Percentiles rank a stretch among this genome's conserved stretches.
These are phyloP conservation scores for Picea engelmannii DNA, from an alignment of 83 land plant genomes.

Conservation along the genomic window DNA sequence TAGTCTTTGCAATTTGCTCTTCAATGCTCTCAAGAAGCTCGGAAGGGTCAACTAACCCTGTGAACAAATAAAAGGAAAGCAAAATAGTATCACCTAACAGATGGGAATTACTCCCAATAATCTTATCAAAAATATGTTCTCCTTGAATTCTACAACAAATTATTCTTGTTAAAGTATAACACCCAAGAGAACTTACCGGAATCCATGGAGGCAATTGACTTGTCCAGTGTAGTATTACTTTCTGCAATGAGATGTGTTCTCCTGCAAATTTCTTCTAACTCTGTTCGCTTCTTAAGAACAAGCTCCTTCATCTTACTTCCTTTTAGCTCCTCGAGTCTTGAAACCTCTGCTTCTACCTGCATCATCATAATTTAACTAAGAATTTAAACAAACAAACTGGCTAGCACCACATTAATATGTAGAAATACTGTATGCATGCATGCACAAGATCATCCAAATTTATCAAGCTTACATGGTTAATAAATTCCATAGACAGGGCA, in stretches of 20 bases:
- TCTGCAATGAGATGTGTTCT: conserved; percentile 72
- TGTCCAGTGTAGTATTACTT: conserved; percentile 37
- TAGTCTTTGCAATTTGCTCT: conserved; percentile 63
- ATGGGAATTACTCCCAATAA: background rate
- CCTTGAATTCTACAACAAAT: background rate
- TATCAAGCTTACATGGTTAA: conserved; percentile 43
- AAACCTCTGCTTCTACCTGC: conserved; percentile 76
- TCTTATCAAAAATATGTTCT: background rate
- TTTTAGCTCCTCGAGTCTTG: conserved; percentile 64
- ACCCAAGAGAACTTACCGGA: conserved; percentile 52
- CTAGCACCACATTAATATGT: background rate
- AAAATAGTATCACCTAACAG: background rate
- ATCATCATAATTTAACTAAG: background rate
- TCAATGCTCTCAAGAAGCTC: conserved; percentile 76
- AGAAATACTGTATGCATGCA: background rate
- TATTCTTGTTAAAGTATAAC: background rate
- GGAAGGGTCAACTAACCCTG: conserved; percentile 84
- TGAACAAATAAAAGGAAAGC: background rate
- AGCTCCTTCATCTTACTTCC: conserved; percentile 64
- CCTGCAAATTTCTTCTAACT: conserved; percentile 66
- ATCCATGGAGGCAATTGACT: conserved; percentile 62
- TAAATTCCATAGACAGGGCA: conserved; percentile 44
- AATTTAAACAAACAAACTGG: background rate
- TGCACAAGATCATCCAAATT: background rate
- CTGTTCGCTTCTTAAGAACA: conserved; percentile 48